These are phyloP conservation scores for Rhododendron ovatum DNA, from an alignment of 148 eudicot species.

Conservation along the genomic window DNA sequence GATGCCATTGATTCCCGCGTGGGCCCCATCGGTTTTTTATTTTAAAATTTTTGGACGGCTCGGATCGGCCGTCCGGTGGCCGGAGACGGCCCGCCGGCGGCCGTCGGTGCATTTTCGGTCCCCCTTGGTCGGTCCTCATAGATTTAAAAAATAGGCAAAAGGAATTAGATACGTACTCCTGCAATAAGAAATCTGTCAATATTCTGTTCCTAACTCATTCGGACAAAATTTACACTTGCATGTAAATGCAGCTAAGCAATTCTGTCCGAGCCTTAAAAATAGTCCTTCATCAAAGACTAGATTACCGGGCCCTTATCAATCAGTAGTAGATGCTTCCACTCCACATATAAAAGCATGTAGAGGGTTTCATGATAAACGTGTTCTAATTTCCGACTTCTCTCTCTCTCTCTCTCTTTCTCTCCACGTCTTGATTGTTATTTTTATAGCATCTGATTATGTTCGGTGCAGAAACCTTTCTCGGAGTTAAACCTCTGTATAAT, in stretches of 20 bases:
- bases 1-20: no score
- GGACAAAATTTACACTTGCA: no score
- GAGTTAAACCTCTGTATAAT: background rate
- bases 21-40: no score
- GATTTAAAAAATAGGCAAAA: background rate
- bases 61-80: no score
- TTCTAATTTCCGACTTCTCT: background rate
- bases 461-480: background rate
- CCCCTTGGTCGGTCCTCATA: no score
- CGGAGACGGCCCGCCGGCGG: no score
- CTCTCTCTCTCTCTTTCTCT: background rate
- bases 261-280: no score
- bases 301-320: background rate
- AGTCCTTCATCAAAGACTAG: background rate
- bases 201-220: no score
- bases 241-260: background rate
- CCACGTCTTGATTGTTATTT: background rate
- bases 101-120: no score
- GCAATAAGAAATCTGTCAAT: background rate
- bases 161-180: background rate
- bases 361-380: slow-evolving; percentile 22
- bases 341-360: background rate
- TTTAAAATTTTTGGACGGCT: no score
- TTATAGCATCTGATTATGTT: background rate
- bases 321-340: background rate